Evolutionary conservation across 768 basidiomycete genomes (phyloP).

Genomic region (Pulveroboletus sp.): DNA sequence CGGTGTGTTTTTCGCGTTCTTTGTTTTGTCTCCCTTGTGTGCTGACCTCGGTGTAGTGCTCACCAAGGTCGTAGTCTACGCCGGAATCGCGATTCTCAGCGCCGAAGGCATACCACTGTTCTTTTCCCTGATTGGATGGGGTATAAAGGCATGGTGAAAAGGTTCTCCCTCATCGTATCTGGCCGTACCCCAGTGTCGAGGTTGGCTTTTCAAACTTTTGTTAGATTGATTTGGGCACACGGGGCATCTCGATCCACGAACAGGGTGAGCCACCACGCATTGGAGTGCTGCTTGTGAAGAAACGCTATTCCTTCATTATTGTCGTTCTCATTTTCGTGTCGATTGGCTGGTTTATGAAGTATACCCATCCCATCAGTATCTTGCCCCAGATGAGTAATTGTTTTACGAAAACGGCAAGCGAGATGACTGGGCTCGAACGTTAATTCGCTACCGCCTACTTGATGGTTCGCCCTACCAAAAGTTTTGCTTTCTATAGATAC

Average conservation of each 20-base stretch:
- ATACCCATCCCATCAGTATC: no score
- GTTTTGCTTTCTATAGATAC: no score
- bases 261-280: background rate
- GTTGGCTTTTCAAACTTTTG: no score
- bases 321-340: no score
- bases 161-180: background rate
- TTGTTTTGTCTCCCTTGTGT: background rate
- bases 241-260: no score
- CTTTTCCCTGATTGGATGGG: slow-evolving; percentile 70
- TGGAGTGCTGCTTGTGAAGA: background rate
- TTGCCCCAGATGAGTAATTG: no score
- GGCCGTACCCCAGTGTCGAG: background rate
- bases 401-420: no score
- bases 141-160: slow-evolving; percentile 41
- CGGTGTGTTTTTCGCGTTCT: slow-evolving; percentile 49
- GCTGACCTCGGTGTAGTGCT: slow-evolving; percentile 49
- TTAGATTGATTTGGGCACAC: no score
- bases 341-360: no score
- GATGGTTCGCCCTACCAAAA: no score
- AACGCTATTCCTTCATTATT: background rate
- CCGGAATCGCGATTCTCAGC: slow-evolving; percentile 75
- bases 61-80: slow-evolving; percentile 88
- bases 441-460: no score
- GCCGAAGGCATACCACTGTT: slow-evolving; percentile 58
- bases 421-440: no score